These are phyloP conservation scores for Colletotrichum higginsianum DNA, from an alignment of 2,329 filamentous ascomycete genomes.

Conservation along the genomic window DNA sequence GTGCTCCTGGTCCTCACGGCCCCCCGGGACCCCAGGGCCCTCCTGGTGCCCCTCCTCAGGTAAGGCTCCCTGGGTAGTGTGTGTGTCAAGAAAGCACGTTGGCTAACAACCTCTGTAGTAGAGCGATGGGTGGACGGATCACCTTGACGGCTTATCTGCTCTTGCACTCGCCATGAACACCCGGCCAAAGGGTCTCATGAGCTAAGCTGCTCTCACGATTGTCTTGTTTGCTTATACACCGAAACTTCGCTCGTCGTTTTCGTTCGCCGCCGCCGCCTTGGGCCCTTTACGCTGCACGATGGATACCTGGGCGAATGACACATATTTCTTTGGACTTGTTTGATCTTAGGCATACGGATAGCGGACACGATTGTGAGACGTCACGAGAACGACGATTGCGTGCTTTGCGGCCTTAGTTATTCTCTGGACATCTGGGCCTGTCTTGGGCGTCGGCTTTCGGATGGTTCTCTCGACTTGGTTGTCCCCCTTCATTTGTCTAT, in stretches of 20 bases:
- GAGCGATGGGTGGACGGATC: conserved; percentile 26
- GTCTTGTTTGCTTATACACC: conserved; percentile 33
- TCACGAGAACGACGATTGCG: conserved; percentile 41
- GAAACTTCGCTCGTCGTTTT: conserved; percentile 32
- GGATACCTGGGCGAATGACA: conserved; percentile 42
- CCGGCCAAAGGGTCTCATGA: neutral
- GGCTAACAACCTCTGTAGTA: conserved; percentile 30
- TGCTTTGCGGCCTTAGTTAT: conserved; percentile 35
- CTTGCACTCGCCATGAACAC: conserved; percentile 1
- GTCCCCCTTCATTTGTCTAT: conserved; percentile 39
- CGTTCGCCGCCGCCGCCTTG: conserved; percentile 36
- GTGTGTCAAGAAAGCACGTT: neutral
- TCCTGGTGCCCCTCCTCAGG: conserved; percentile 53
- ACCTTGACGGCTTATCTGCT: conserved; percentile 12
- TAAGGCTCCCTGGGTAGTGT: conserved; percentile 3
- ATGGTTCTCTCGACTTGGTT: conserved; percentile 34
- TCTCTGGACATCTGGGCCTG: conserved; percentile 38
- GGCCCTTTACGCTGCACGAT: conserved; percentile 41
- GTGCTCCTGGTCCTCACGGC: conserved; percentile 62
- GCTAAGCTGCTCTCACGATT: conserved; percentile 16
- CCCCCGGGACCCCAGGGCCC: conserved; percentile 54
- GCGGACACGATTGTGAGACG: conserved; percentile 42
- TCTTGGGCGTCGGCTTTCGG: conserved; percentile 36
- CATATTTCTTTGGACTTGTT: conserved; percentile 43
- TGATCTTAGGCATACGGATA: conserved; percentile 43